Evolutionary conservation across 2,329 filamentous ascomycete species (phyloP).

Genomic region (Penicillium sp.): DNA sequence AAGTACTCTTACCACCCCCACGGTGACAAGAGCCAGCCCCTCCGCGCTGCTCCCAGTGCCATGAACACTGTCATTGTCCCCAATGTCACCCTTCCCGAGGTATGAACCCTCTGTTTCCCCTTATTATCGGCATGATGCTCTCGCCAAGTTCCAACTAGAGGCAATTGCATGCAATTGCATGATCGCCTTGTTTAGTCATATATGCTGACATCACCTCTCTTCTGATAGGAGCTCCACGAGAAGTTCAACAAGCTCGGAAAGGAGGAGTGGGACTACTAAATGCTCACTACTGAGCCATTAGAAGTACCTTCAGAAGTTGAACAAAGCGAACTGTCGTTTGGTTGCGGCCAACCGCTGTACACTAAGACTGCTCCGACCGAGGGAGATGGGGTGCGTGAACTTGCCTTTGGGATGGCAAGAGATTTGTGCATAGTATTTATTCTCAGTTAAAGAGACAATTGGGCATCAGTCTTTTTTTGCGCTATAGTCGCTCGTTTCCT

Average conservation of each 20-base stretch:
- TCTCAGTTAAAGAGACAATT: conserved; percentile 34
- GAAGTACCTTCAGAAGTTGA: conserved; percentile 15
- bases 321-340: conserved; percentile 15
- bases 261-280: conserved; percentile 68
- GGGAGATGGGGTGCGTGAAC: conserved; percentile 23
- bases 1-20: conserved; percentile 82
- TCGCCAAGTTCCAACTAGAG: not conserved
- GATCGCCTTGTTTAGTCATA: not conserved
- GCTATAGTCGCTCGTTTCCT: not conserved
- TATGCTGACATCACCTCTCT: conserved; percentile 10
- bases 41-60: conserved; percentile 90
- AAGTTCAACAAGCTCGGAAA: conserved; percentile 99
- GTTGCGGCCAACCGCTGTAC: conserved; percentile 32
- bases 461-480: conserved; percentile 29
- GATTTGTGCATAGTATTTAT: conserved; percentile 37
- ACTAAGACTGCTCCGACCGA: conserved; percentile 29
- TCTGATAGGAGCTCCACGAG: conserved; percentile 78
- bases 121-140: not conserved
- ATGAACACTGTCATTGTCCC: conserved; percentile 94
- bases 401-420: conserved; percentile 27
- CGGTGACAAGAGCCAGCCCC: conserved; percentile 72
- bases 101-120: conserved; percentile 42
- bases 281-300: conserved; percentile 11
- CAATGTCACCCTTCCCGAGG: conserved; percentile 89
- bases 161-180: not conserved